phyloP scores from a whole-genome alignment of 208 protist genomes.

The Leishmania tarentolae region DNA sequence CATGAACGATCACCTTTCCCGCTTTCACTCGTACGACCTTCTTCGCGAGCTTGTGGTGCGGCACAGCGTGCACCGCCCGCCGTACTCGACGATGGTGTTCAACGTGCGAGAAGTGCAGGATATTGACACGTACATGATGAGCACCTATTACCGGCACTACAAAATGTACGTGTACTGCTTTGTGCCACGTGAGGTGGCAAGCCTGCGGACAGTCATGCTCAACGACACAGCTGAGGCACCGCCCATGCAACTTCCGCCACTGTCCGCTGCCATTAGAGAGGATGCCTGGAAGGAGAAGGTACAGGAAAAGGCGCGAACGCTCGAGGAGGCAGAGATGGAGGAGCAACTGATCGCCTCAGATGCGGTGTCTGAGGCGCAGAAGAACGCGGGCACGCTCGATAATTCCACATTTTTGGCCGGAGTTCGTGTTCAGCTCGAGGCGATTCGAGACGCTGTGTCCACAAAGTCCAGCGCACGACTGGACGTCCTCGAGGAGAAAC shows the following conservation, averaged over 20 bases:
- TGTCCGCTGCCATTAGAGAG: constrained; percentile 53
- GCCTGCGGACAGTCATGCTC: constrained; percentile 52
- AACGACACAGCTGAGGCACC: constrained; percentile 55
- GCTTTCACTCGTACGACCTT: constrained; percentile 67
- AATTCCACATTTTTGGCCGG: constrained; percentile 67
- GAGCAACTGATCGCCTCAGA: constrained; percentile 37
- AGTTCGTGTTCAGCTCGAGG: constrained; percentile 77
- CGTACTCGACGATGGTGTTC: constrained; percentile 87
- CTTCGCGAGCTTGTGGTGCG: constrained; percentile 75
- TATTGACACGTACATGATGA: constrained; percentile 86
- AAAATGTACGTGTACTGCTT: constrained; percentile 94
- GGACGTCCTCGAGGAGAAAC: constrained; percentile 74
- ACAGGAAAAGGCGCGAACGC: constrained; percentile 60
- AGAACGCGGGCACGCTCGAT: constrained; percentile 46
- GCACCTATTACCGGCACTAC: constrained; percentile 91
- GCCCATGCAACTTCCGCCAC: constrained; percentile 58
- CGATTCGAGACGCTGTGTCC: constrained; percentile 71
- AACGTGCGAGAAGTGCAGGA: constrained; percentile 78
- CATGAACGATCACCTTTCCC: constrained; percentile 60
- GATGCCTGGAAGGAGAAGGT: constrained; percentile 67
- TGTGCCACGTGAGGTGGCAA: constrained; percentile 64
- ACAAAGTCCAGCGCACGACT: constrained; percentile 56
- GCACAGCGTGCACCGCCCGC: constrained; percentile 88
- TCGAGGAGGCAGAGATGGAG: constrained; percentile 64
- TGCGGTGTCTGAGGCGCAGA: constrained; percentile 45